phyloP scores from a whole-genome alignment of 805 yeast species.

The Wickerhamiella shivajii region DNA sequence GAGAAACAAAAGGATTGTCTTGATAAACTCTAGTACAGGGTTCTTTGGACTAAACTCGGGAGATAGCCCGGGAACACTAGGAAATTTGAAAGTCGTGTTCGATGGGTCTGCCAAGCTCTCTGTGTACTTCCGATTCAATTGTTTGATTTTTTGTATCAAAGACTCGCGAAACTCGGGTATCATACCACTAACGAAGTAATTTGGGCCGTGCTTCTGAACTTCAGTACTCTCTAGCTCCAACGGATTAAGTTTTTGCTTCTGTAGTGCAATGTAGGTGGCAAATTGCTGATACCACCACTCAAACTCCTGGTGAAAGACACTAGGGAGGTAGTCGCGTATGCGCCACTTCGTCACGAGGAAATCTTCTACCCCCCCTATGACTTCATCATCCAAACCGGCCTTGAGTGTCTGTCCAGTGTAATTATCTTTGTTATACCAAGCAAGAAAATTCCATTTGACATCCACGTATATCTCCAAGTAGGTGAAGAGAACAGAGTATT shows the following conservation, averaged over 20 bases:
- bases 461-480: slow-evolving; percentile 61
- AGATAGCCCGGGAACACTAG: slow-evolving; percentile 49
- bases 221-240: background rate
- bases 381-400: slow-evolving; percentile 16
- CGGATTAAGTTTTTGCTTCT: slow-evolving; percentile 1
- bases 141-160: slow-evolving; percentile 48
- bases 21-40: slow-evolving; percentile 71
- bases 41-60: slow-evolving; percentile 24
- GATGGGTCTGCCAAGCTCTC: slow-evolving; percentile 33
- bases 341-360: slow-evolving; percentile 60
- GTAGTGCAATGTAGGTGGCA: slow-evolving; percentile 7
- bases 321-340: slow-evolving; percentile 56
- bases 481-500: slow-evolving; percentile 55
- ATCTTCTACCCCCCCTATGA: slow-evolving; percentile 28
- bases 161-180: slow-evolving; percentile 43
- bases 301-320: slow-evolving; percentile 64
- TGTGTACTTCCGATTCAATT: slow-evolving; percentile 51
- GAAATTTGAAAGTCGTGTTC: slow-evolving; percentile 63
- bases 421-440: slow-evolving; percentile 91
- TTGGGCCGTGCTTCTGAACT: background rate
- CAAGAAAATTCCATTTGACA: slow-evolving; percentile 79
- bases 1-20: slow-evolving; percentile 57
- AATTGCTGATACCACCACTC: slow-evolving; percentile 74
- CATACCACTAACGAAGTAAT: slow-evolving; percentile 21
- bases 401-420: slow-evolving; percentile 50